phyloP scores from a whole-genome alignment of 768 basidiomycete species.

The Cyclocybe aegerita region DNA sequence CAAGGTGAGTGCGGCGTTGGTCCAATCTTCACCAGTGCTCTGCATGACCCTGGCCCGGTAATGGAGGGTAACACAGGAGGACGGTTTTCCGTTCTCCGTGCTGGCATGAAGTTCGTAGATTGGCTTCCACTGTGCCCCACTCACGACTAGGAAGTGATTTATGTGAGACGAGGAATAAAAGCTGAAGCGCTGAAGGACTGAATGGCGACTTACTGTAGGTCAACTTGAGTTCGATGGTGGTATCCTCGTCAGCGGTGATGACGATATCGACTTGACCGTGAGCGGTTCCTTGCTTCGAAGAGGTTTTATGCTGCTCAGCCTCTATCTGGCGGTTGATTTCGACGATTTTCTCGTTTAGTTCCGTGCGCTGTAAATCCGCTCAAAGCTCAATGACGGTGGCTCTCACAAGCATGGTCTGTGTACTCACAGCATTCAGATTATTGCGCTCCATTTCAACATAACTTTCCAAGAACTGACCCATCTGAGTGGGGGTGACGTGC shows the following conservation, averaged over 20 bases:
- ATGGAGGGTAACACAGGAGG: slow-evolving; percentile 44
- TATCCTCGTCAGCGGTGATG: slow-evolving; percentile 36
- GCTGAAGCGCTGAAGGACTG: not conserved
- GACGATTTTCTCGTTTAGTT: slow-evolving; percentile 40
- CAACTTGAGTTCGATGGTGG: slow-evolving; percentile 41
- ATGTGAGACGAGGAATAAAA: not conserved
- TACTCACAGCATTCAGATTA: slow-evolving; percentile 30
- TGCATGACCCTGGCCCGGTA: slow-evolving; percentile 57
- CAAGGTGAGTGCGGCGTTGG: slow-evolving; percentile 44
- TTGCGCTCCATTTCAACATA: slow-evolving; percentile 38
- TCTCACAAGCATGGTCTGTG: not conserved
- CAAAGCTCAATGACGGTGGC: not conserved
- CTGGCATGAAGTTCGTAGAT: slow-evolving; percentile 60
- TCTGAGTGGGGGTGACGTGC: slow-evolving; percentile 34
- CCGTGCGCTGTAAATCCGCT: slow-evolving; percentile 22
- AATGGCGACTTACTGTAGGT: slow-evolving; percentile 45
- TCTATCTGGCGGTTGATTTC: slow-evolving; percentile 39
- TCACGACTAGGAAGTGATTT: slow-evolving; percentile 41
- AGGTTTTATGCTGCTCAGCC: slow-evolving; percentile 27
- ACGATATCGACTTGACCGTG: slow-evolving; percentile 40
- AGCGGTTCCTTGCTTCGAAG: slow-evolving; percentile 33
- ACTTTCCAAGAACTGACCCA: slow-evolving; percentile 39
- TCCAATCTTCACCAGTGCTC: slow-evolving; percentile 64
- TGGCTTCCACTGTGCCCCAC: slow-evolving; percentile 48
- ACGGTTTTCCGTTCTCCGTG: slow-evolving; percentile 43